These are phyloP conservation scores for Sporobolomyces roseus DNA, from an alignment of 768 basidiomycete genomes.

Conservation along the genomic window DNA sequence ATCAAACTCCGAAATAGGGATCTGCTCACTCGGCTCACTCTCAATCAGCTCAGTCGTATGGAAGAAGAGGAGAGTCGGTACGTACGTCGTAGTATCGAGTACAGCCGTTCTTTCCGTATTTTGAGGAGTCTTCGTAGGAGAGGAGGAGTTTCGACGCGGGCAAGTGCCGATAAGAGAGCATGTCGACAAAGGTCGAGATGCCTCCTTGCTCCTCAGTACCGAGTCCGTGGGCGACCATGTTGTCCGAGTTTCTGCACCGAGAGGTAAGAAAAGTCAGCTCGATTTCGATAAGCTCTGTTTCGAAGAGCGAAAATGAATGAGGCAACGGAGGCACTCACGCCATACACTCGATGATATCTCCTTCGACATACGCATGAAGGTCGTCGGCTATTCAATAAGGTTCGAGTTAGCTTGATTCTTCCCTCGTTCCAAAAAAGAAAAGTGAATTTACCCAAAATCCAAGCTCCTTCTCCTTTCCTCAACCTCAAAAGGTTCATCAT, in stretches of 20 bases:
- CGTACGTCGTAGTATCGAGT: constrained; percentile 36
- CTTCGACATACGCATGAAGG: constrained; percentile 42
- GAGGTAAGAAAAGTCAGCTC: background rate
- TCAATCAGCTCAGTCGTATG: no score
- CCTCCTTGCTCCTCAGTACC: constrained; percentile 39
- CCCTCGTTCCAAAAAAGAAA: background rate
- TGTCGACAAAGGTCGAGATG: constrained; percentile 39
- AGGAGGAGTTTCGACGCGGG: constrained; percentile 36
- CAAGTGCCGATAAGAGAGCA: constrained; percentile 42
- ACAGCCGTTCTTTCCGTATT: constrained; percentile 19
- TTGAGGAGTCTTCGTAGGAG: constrained; percentile 26
- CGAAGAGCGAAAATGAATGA: background rate
- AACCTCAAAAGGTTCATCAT: constrained; percentile 42
- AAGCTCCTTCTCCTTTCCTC: constrained; percentile 38
- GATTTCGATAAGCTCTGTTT: background rate
- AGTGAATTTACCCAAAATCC: constrained; percentile 32
- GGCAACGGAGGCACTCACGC: constrained; percentile 8
- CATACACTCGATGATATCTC: constrained; percentile 44
- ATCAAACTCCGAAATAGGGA: constrained; percentile 42
- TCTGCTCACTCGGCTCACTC: no score
- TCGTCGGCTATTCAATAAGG: constrained; percentile 26
- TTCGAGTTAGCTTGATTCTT: no score
- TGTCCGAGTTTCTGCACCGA: constrained; percentile 10
- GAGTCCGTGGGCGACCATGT: constrained; percentile 42
- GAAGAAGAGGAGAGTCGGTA: no score